These are phyloP conservation scores for Ceratobasidium papillatum DNA, from an alignment of 1,284 basidiomycete species.

Conservation along the genomic window DNA sequence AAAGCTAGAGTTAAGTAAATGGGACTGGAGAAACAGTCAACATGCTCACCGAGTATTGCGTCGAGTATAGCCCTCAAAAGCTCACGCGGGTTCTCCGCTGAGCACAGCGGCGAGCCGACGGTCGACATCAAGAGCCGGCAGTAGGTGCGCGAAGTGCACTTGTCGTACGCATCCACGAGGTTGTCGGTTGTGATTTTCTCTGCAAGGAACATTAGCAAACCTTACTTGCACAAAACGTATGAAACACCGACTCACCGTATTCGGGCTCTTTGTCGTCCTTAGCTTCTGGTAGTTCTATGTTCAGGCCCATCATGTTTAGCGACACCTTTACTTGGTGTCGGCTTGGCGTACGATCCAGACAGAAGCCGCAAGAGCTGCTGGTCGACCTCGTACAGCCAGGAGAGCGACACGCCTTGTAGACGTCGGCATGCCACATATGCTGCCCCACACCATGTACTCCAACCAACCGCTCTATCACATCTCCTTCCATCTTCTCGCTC, in stretches of 20 bases:
- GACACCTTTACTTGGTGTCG: background rate
- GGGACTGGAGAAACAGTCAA: background rate
- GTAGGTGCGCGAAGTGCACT: background rate
- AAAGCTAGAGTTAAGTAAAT: background rate
- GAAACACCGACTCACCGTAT: too few species aligned
- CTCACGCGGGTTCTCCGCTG: background rate
- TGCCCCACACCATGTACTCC: slow-evolving; percentile 6
- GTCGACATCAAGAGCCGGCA: background rate
- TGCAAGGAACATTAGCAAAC: background rate
- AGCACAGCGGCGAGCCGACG: background rate
- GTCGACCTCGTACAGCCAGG: background rate
- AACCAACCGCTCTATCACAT: background rate
- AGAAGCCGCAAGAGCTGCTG: background rate
- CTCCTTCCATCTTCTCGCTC: background rate
- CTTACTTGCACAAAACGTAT: background rate
- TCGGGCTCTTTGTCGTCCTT: too few species aligned
- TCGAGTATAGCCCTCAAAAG: background rate
- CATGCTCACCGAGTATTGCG: slow-evolving; percentile 20
- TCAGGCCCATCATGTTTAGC: background rate
- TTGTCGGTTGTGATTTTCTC: background rate
- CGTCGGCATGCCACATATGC: slow-evolving; percentile 9
- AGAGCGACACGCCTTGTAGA: background rate
- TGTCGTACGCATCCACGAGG: background rate
- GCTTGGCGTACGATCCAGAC: slow-evolving; percentile 12
- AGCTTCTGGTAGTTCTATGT: too few species aligned